Evolutionary conservation across 805 yeast species (phyloP), one percentile per base, ranked within the genome.

Genomic region (Starmerella cellae): DNA sequence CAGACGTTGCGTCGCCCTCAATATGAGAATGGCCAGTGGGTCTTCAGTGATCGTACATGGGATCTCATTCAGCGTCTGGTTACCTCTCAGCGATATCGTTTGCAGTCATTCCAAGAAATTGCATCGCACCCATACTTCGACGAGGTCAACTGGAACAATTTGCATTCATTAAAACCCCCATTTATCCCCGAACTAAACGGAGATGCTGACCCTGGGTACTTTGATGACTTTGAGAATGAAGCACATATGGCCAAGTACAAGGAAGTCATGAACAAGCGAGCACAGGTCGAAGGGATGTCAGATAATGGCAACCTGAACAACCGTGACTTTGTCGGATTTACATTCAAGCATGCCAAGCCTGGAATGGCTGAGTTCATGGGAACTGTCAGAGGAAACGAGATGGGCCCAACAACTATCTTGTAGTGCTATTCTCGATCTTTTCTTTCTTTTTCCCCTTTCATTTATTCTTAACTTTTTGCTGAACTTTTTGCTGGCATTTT

Each of bases 151-250:
- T 88, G 94, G 79, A 74, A 70, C 5, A 63, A 63, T 10, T 61
- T 91, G 51, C 71, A 95, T 56, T 64, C 61, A 26, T 70, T 76
- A 47, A 70, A 78, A 19, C 96, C 99, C 4, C 99, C 99, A 28
- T 91, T 91, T 61, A 82, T 91, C 17, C 99, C 99, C 3, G 95
- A 93, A 55, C 69, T 91, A 50, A 97, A 91, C 58, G 82, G 85
- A 47, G 99, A 91, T 56, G 91, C 85, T 49, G 99, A 91, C 64
- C 97, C 97, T 0, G 99, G 99, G 1, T 91, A 91, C 64, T 91
- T 91, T 59, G 99, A 91, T 63, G 98, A 91, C 61, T 91, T 91
- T 60, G 83, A 83, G 45, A 91, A 85, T 61, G 97, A 88, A 60
- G 85, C 82, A 37, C 94, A 88, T 60, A 85, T 91, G 97, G 91